These are phyloP conservation scores for Citeromyces hawaiiensis DNA, from an alignment of 1,139 yeast genomes.

Conservation along the genomic window DNA sequence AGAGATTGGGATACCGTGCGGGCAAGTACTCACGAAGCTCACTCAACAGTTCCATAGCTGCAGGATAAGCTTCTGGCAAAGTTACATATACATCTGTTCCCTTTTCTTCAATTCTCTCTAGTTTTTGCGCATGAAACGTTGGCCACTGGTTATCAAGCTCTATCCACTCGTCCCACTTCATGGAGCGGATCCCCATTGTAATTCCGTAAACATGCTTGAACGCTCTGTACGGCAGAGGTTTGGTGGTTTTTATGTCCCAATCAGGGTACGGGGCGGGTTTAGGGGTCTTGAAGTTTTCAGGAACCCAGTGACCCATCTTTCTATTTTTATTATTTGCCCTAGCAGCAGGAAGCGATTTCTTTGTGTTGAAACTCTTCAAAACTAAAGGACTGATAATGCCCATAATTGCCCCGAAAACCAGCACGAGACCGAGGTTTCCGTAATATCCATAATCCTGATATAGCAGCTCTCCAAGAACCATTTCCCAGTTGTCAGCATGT, in stretches of 20 bases:
- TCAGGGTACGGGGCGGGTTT: slow-evolving; percentile 28
- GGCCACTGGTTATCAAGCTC: slow-evolving; percentile 55
- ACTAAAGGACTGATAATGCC: not conserved
- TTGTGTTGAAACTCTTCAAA: slow-evolving; percentile 2
- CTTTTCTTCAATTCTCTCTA: slow-evolving; percentile 29
- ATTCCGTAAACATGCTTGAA: slow-evolving; percentile 41
- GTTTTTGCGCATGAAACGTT: slow-evolving; percentile 37
- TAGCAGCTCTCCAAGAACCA: not conserved
- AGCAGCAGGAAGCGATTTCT: slow-evolving; percentile 16
- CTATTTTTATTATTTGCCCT: slow-evolving; percentile 25
- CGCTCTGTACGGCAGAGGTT: slow-evolving; percentile 49
- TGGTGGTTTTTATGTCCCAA: slow-evolving; percentile 38
- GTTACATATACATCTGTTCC: slow-evolving; percentile 39
- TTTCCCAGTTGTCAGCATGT: not conserved
- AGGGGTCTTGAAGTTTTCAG: slow-evolving; percentile 38
- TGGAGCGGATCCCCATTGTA: slow-evolving; percentile 54
- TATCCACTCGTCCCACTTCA: slow-evolving; percentile 50
- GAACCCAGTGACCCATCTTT: slow-evolving; percentile 32
- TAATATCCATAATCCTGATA: not conserved
- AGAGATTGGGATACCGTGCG: slow-evolving; percentile 42
- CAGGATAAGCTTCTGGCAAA: slow-evolving; percentile 34
- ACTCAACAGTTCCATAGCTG: slow-evolving; percentile 41
- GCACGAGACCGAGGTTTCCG: not conserved
- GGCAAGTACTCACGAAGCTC: slow-evolving; percentile 43
- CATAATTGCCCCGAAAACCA: not conserved